phyloP scores from a whole-genome alignment of 2,329 filamentous ascomycete species.

The Zymoseptoria ardabiliae region DNA sequence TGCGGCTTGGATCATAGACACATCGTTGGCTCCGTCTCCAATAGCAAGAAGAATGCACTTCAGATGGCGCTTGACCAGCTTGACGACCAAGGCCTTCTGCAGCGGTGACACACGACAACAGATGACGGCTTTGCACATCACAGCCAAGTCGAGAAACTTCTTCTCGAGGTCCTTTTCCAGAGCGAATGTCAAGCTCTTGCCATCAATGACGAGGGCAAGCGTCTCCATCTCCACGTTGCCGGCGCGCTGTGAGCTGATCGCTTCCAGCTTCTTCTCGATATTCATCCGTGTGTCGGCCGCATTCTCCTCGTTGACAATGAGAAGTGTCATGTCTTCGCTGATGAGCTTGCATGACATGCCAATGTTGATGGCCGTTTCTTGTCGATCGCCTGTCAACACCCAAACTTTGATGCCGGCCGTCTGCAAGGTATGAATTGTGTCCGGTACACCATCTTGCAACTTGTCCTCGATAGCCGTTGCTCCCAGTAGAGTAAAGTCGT shows the following conservation, averaged over 20 bases:
- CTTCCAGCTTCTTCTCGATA: conserved; percentile 85
- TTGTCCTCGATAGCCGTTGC: conserved; percentile 97
- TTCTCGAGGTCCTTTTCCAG: conserved; percentile 92
- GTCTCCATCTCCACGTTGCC: conserved; percentile 74
- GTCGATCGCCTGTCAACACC: conserved; percentile 94
- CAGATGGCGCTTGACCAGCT: conserved; percentile 91
- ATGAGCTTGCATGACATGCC: conserved; percentile 99
- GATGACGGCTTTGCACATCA: conserved; percentile 98
- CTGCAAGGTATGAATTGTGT: conserved; percentile 95
- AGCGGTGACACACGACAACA: conserved; percentile 93
- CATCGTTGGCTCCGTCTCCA: conserved; percentile 95
- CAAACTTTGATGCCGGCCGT: conserved; percentile 97
- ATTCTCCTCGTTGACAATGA: conserved; percentile 90
- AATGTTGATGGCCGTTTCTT: conserved; percentile 99
- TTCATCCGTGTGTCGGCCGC: conserved; percentile 76
- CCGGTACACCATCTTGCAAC: conserved; percentile 91
- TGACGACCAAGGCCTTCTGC: conserved; percentile 95
- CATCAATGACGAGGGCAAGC: conserved; percentile 88
- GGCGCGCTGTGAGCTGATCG: conserved; percentile 75
- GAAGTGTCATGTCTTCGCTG: conserved; percentile 95
- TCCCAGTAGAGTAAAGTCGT: conserved; percentile 81
- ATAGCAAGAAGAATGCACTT: conserved; percentile 90
- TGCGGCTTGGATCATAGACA: conserved; percentile 99
- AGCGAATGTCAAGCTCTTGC: conserved; percentile 87
- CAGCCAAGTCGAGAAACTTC: conserved; percentile 81